Evolutionary conservation across 192 early-diverging fungal genomes (phyloP).

Genomic region (Lobulomyces angularis): DNA sequence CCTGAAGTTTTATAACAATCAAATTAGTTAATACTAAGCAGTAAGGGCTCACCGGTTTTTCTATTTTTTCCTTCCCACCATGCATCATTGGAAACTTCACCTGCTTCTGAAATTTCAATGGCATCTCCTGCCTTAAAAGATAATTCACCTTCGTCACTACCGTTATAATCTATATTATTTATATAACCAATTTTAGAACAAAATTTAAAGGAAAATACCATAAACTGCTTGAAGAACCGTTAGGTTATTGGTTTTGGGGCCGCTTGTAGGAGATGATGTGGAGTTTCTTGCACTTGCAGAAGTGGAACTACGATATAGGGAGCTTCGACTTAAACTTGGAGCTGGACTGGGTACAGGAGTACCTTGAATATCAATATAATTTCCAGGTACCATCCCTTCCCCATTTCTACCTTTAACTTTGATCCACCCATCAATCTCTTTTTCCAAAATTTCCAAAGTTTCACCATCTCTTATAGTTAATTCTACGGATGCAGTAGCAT

Average conservation of each 20-base stretch:
- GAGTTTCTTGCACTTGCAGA: not conserved
- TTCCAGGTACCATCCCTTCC: conserved; percentile 22
- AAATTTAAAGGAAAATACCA: not conserved
- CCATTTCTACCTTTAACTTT: conserved; percentile 13
- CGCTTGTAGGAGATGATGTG: not conserved
- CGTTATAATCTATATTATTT: conserved; percentile 15
- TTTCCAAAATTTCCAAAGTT: conserved; percentile 14
- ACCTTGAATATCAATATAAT: conserved; percentile 21
- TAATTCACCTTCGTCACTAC: conserved; percentile 20
- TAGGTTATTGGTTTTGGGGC: not conserved
- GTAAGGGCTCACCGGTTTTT: too few relatives aligned
- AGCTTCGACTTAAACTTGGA: conserved; percentile 5
- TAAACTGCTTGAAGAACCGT: not conserved
- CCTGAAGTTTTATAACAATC: too few relatives aligned
- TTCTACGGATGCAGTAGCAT: conserved; percentile 20
- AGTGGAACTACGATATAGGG: conserved; percentile 4
- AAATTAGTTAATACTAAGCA: too few relatives aligned
- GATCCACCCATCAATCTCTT: conserved; percentile 26
- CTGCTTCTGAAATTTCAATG: conserved; percentile 18
- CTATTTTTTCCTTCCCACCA: conserved; percentile 27
- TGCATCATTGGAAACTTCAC: conserved; percentile 16
- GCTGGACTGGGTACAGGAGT: conserved; percentile 5
- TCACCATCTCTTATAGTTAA: conserved; percentile 21
- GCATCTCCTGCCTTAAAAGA: conserved; percentile 27
- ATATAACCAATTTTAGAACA: not conserved